Evolutionary conservation across 345 rosid genomes (phyloP), one percentile per base, ranked within the genome.

Genomic region (Firmiana major): DNA sequence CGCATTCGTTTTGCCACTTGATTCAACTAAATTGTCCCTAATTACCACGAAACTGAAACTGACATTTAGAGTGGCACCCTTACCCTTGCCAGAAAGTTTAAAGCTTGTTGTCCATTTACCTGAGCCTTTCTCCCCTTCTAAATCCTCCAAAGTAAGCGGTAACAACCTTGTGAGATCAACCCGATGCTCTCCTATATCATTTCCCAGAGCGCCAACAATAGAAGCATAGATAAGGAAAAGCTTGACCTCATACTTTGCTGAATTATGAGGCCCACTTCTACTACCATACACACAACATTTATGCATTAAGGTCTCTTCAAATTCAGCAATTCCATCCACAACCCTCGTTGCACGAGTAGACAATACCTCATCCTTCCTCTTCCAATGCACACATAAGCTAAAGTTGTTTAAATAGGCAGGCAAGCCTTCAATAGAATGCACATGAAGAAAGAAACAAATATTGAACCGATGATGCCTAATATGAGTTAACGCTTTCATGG

Each of bases 71-170:
- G 84, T 79, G 9, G 97, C 97, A 48, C 90, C 89, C 74, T 84
- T 84, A 38, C 93, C 92, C 85, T 81, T 71, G 42, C 89, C 93
- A 5, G 86, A 79, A 63, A 94, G 88, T 83, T 89, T 87, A 54
- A 91, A 91, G 85, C 91, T 88, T 3, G 91, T 94, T 16, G 83
- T 86, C 97, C 97, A 94, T 76, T 89, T 89, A 67, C 91, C 91
- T 3, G 85, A 73, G 69, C 88, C 80, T 78, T 87, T 86, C 57
- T 80, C 86, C 65, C 86, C 86, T 75, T 86, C 92, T 79, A 94
- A 78, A 80, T 94, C 98, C 81, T 90, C 92, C 58, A 91, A 76
- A 22, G 89, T 88, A 57, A 90, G 82, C 0, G 97, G 97, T 67
- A 94, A 83, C 51, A 94, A 73, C 88, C 91, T 84, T 9, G 97